Evolutionary conservation across 495 filamentous ascomycete genomes (phyloP).

Genomic region (Hypoxylon rickii): DNA sequence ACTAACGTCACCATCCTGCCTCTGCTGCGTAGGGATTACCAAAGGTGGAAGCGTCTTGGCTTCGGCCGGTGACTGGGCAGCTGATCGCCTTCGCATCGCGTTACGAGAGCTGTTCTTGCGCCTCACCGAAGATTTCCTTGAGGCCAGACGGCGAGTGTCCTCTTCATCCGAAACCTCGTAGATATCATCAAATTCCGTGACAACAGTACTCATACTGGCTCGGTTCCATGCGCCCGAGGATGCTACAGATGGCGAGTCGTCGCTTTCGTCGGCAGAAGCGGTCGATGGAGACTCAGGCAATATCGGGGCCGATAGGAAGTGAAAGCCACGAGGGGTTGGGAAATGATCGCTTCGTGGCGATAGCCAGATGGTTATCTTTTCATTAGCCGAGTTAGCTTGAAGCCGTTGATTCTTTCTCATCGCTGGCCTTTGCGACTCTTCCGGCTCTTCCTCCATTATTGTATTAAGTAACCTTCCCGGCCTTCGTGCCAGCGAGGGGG

Average conservation of each 20-base stretch:
- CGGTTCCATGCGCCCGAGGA: constrained; percentile 59
- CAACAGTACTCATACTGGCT: constrained; percentile 58
- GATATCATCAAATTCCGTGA: constrained; percentile 78
- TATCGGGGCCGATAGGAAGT: constrained; percentile 61
- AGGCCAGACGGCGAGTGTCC: constrained; percentile 31
- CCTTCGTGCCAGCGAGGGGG: constrained; percentile 68
- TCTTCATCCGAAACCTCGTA: constrained; percentile 81
- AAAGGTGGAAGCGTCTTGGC: constrained; percentile 65
- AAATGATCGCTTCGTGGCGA: constrained; percentile 65
- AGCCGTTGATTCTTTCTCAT: constrained; percentile 36
- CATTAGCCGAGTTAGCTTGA: constrained; percentile 49
- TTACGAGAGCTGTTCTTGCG: constrained; percentile 42
- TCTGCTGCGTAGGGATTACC: constrained; percentile 62
- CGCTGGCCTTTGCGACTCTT: constrained; percentile 35
- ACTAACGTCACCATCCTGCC: constrained; percentile 40
- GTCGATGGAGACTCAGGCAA: constrained; percentile 52
- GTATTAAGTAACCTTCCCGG: constrained; percentile 77
- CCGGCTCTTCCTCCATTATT: constrained; percentile 74
- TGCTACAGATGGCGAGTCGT: constrained; percentile 53
- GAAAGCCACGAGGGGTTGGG: constrained; percentile 61
- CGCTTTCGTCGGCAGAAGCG: constrained; percentile 50
- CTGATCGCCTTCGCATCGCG: constrained; percentile 35
- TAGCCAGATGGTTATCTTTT: constrained; percentile 58
- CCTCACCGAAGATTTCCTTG: constrained; percentile 39
- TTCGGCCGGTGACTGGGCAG: constrained; percentile 36